These are phyloP conservation scores for Oldenlandia corymbosa DNA, from an alignment of 257 asterid genomes.

Conservation along the genomic window DNA sequence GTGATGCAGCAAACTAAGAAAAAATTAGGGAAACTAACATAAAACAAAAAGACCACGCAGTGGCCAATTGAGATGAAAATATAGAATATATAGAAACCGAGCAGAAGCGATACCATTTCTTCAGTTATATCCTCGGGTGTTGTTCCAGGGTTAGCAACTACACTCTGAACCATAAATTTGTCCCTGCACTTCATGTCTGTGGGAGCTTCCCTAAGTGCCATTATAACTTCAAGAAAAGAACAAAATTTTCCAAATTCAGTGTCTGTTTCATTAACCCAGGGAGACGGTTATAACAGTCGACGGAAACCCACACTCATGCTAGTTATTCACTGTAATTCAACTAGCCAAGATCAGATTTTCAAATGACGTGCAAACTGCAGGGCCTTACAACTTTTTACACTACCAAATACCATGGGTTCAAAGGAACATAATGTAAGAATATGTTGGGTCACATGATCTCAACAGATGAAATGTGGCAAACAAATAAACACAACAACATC, in stretches of 20 bases:
- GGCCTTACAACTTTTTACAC: neutral
- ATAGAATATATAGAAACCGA: neutral
- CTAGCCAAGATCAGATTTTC: neutral
- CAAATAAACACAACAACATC: neutral
- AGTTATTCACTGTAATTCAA: too few relatives aligned
- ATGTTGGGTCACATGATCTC: neutral
- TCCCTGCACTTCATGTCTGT: conserved; percentile 80
- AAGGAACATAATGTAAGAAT: too few relatives aligned
- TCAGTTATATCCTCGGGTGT: conserved; percentile 49
- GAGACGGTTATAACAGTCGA: too few relatives aligned
- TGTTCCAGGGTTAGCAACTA: conserved; percentile 42
- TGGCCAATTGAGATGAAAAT: neutral
- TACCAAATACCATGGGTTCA: neutral
- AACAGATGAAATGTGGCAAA: neutral
- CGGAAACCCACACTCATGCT: too few relatives aligned
- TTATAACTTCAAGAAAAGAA: conserved; percentile 41
- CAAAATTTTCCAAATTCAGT: conserved; percentile 2
- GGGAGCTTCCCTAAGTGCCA: conserved; percentile 83
- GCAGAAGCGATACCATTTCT: conserved; percentile 48
- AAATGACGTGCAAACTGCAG: neutral
- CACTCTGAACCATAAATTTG: conserved; percentile 84
- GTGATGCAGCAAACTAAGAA: too few relatives aligned
- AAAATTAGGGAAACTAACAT: too few relatives aligned
- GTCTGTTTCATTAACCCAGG: too few relatives aligned
- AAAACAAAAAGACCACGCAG: too few relatives aligned